Evolutionary conservation across 352 stramenopile species (phyloP), one percentile per base, ranked within the genome.

Genomic region (Pythium dissotocum): DNA sequence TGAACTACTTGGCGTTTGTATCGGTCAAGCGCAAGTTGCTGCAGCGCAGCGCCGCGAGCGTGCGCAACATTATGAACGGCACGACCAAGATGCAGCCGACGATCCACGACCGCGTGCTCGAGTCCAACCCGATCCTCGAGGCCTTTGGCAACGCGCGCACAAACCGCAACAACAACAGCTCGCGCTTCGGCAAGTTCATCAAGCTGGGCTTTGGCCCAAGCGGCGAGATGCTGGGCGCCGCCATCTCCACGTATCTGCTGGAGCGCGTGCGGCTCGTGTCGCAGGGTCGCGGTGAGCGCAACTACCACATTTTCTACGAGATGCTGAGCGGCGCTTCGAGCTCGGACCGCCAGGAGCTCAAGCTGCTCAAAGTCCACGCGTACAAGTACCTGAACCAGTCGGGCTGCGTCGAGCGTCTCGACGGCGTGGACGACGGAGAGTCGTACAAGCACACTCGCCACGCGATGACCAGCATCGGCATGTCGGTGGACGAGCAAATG

Each of bases 261-360:
- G 97, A 99, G 73, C 98, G 98, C 59, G 94, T 98, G 10, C 86
- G 97, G 16, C 76, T 99, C 4, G 91, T 99, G 30, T 93, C 85
- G 2, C 95, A 98, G 49, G 85, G 83, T 42, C 87, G 95, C n/a
- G 93, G 91, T 6, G 97, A 99, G 70, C 90, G 97, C 33, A 99
- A 98, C 63, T 99, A 98, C 76, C 97, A 99, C 71, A 97, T 99
- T 62, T 99, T 99, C 66, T 99, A 99, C 72, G 95, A 99, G 74
- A 81, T 98, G 65, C 82, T 88, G 69, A 73, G 78, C n/a, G 94
- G 94, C 14, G 87, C 84, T 2, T 91, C 77, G 2, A 73, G 58
- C 18, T 67, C 75, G 14, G 83, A 95, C 33, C 82, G 83, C 12
- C 55, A 82, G 21, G 66, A 78, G 54, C 69, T 94, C 36, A 59